These are phyloP conservation scores for Plectosphaerella cucumerina DNA, from an alignment of 2,329 filamentous ascomycete species.

Conservation along the genomic window DNA sequence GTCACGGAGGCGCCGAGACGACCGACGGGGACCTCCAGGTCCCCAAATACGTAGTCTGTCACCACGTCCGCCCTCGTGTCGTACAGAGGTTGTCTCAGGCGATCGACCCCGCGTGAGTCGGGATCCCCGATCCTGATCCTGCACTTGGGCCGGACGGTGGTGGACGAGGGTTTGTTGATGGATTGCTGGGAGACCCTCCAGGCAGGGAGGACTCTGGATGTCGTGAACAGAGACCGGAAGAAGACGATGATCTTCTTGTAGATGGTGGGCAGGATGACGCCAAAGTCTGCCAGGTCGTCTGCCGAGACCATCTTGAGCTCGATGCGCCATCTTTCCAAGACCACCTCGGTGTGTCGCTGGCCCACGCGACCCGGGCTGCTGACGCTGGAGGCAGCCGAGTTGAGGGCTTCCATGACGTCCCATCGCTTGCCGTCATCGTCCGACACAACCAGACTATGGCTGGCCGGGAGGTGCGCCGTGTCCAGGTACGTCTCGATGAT, in stretches of 20 bases:
- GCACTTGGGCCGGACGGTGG: slow-evolving; percentile 69
- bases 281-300: slow-evolving; percentile 52
- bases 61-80: slow-evolving; percentile 59
- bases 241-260: slow-evolving; percentile 98
- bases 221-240: slow-evolving; percentile 83
- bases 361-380: slow-evolving; percentile 32
- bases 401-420: slow-evolving; percentile 84
- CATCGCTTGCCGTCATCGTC: slow-evolving; percentile 89
- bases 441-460: slow-evolving; percentile 80
- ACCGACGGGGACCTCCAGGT: slow-evolving; percentile 82
- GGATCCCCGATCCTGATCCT: slow-evolving; percentile 65
- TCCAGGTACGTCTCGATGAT: slow-evolving; percentile 90
- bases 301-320: slow-evolving; percentile 64
- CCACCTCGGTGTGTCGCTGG: slow-evolving; percentile 62
- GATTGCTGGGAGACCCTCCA: slow-evolving; percentile 78
- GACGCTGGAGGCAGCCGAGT: slow-evolving; percentile 53
- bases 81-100: slow-evolving; percentile 66
- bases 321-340: slow-evolving; percentile 88
- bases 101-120: slow-evolving; percentile 56
- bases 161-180: slow-evolving; percentile 66
- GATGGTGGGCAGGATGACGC: slow-evolving; percentile 69
- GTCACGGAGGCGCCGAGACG: slow-evolving; percentile 76
- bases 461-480: slow-evolving; percentile 70
- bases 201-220: slow-evolving; percentile 75
- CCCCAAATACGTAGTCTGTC: slow-evolving; percentile 75